These are phyloP conservation scores for Trichoderma oligosporum DNA, from an alignment of 2,329 filamentous ascomycete species.

Conservation along the genomic window DNA sequence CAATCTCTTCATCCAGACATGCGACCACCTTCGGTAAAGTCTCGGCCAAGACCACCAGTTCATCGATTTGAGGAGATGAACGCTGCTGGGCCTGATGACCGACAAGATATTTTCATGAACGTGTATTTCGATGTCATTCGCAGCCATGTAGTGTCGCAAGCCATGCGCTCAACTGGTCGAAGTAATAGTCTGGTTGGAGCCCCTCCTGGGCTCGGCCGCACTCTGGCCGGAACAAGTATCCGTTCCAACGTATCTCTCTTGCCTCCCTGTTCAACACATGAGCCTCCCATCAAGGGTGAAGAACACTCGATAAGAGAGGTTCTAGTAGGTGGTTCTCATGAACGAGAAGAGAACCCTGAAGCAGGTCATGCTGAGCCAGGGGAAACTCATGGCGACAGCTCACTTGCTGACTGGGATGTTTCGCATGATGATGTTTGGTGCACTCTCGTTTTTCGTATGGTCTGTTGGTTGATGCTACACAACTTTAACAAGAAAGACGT, in stretches of 20 bases:
- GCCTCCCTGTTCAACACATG: background rate
- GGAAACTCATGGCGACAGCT: background rate
- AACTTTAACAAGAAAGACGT: conserved; percentile 54
- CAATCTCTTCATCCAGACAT: conserved; percentile 24
- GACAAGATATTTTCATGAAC: conserved; percentile 49
- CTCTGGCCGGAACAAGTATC: conserved; percentile 4
- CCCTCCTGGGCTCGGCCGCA: conserved; percentile 23
- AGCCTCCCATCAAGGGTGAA: background rate
- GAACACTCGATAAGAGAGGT: conserved; percentile 8
- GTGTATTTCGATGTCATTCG: conserved; percentile 50
- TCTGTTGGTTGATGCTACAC: conserved; percentile 56
- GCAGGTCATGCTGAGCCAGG: background rate
- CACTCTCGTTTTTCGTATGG: conserved; percentile 53
- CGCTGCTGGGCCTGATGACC: conserved; percentile 44
- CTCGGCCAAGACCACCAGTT: conserved; percentile 14
- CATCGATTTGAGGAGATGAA: conserved; percentile 45
- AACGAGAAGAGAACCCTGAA: background rate
- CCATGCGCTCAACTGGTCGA: conserved; percentile 29
- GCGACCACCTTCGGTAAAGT: conserved; percentile 19
- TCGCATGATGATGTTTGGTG: conserved; percentile 50
- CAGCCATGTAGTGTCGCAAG: conserved; percentile 37
- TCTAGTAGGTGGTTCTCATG: background rate
- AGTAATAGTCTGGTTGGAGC: conserved; percentile 27
- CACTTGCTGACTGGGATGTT: conserved; percentile 27
- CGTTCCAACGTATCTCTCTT: conserved; percentile 14